These are phyloP conservation scores for Colletotrichum lentis DNA, from an alignment of 2,329 filamentous ascomycete species.

Conservation along the genomic window DNA sequence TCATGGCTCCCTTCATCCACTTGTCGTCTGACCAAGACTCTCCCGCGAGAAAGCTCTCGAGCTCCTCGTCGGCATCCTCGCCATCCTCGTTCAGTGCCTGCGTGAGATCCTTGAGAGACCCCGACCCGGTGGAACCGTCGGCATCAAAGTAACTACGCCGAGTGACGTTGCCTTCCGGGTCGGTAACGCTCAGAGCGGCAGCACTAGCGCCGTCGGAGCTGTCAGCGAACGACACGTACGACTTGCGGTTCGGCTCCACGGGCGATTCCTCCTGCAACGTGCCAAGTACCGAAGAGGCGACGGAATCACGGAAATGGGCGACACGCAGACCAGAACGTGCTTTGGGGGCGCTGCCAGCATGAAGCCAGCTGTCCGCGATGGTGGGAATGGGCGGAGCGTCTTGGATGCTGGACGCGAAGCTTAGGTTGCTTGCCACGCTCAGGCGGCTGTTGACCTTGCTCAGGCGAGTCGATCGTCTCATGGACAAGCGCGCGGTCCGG, in stretches of 20 bases:
- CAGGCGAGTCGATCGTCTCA: slow-evolving; percentile 86
- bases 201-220: slow-evolving; percentile 71
- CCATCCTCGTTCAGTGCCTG: slow-evolving; percentile 89
- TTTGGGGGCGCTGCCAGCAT: slow-evolving; percentile 63
- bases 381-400: slow-evolving; percentile 95
- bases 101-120: slow-evolving; percentile 83
- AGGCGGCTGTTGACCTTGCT: slow-evolving; percentile 93
- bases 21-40: slow-evolving; percentile 97
- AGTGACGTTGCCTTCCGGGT: slow-evolving; percentile 75
- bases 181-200: slow-evolving; percentile 72
- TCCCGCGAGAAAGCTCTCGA: slow-evolving; percentile 87
- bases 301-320: slow-evolving; percentile 81
- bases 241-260: slow-evolving; percentile 88
- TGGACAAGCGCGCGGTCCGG: slow-evolving; percentile 90
- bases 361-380: slow-evolving; percentile 93
- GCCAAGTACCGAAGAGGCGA: slow-evolving; percentile 87
- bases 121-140: slow-evolving; percentile 73
- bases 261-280: slow-evolving; percentile 91
- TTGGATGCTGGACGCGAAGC: slow-evolving; percentile 88
- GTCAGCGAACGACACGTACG: slow-evolving; percentile 89
- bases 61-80: slow-evolving; percentile 88
- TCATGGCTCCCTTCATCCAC: slow-evolving; percentile 99
- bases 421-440: slow-evolving; percentile 92
- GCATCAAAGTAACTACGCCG: slow-evolving; percentile 88
- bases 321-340: slow-evolving; percentile 53